Percentiles rank a stretch among this genome's conserved stretches.
Evolutionary conservation across 2,329 filamentous ascomycete genomes (phyloP).

Genomic region (Shiraia sp.): DNA sequence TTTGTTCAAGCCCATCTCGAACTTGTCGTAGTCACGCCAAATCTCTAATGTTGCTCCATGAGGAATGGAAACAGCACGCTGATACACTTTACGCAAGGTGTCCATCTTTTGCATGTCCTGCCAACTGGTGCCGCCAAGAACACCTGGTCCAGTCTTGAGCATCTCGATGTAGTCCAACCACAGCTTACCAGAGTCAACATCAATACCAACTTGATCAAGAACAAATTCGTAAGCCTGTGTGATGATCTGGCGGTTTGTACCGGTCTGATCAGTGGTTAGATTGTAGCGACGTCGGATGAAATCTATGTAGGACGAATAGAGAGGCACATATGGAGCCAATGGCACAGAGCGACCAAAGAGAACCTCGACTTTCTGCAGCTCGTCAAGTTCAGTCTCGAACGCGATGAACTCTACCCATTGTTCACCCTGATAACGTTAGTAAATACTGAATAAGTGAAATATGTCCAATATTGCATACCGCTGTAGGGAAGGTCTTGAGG

Average conservation of each 20-base stretch:
- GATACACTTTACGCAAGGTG: slow-evolving; percentile 85
- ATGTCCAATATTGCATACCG: slow-evolving; percentile 65
- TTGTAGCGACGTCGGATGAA: slow-evolving; percentile 93
- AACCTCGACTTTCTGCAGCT: slow-evolving; percentile 77
- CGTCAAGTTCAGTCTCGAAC: slow-evolving; percentile 86
- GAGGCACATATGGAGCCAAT: slow-evolving; percentile 76
- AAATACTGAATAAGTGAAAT: slow-evolving; percentile 3
- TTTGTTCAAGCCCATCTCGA: slow-evolving; percentile 93
- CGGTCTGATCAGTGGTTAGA: slow-evolving; percentile 75
- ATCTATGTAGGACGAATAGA: slow-evolving; percentile 94
- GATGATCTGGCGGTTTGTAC: slow-evolving; percentile 76
- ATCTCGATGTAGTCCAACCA: slow-evolving; percentile 97
- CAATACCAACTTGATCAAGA: slow-evolving; percentile 84
- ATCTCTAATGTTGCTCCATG: slow-evolving; percentile 79
- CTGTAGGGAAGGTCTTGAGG: slow-evolving; percentile 82
- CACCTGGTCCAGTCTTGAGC: slow-evolving; percentile 83
- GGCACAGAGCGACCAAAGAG: slow-evolving; percentile 83
- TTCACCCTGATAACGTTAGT: slow-evolving; percentile 73
- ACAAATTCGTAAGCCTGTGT: slow-evolving; percentile 91
- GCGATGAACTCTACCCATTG: slow-evolving; percentile 88
- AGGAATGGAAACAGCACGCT: slow-evolving; percentile 84
- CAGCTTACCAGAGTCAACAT: slow-evolving; percentile 84
- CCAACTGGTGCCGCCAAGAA: slow-evolving; percentile 84
- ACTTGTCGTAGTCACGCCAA: slow-evolving; percentile 98
- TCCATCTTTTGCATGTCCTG: slow-evolving; percentile 99